A percentile compares a stretch with the other conserved stretches of the same genome.
Evolutionary conservation across 345 rosid genomes (phyloP).

Genomic region (Kandelia obovata): DNA sequence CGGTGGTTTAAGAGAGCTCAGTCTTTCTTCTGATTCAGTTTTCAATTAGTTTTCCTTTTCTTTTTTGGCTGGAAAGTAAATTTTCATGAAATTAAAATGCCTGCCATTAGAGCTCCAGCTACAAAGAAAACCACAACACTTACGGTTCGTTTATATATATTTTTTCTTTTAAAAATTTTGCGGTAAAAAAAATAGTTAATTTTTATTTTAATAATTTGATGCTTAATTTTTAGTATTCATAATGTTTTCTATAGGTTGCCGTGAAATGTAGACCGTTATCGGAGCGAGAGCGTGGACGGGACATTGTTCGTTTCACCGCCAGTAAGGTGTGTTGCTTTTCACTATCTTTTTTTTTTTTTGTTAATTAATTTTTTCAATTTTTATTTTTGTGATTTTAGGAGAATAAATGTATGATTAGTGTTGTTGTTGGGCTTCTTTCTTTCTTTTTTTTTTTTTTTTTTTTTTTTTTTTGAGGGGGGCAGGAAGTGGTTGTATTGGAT

Average conservation of each 20-base stretch:
- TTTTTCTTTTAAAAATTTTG: background rate
- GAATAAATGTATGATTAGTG: background rate
- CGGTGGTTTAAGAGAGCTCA: background rate
- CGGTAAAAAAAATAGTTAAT: background rate
- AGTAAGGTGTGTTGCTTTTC: background rate
- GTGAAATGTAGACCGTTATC: conserved; percentile 3
- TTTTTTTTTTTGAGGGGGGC: background rate
- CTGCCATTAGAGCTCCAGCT: background rate
- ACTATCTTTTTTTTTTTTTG: background rate
- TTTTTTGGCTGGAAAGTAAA: background rate
- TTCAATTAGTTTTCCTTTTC: background rate
- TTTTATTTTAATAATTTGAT: background rate
- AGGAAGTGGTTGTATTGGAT: background rate
- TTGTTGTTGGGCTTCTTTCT: background rate
- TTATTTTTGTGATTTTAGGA: no score
- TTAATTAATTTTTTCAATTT: background rate
- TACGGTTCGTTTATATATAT: background rate
- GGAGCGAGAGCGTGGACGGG: background rate
- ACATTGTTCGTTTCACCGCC: conserved; percentile 1
- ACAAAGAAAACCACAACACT: background rate
- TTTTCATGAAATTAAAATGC: background rate
- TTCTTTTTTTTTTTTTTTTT: background rate
- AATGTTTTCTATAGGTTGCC: background rate
- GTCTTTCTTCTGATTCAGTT: background rate
- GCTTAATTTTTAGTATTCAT: no score